These are phyloP conservation scores for Cyamopsis tetragonoloba DNA, from an alignment of 306 rosid genomes.

Conservation along the genomic window DNA sequence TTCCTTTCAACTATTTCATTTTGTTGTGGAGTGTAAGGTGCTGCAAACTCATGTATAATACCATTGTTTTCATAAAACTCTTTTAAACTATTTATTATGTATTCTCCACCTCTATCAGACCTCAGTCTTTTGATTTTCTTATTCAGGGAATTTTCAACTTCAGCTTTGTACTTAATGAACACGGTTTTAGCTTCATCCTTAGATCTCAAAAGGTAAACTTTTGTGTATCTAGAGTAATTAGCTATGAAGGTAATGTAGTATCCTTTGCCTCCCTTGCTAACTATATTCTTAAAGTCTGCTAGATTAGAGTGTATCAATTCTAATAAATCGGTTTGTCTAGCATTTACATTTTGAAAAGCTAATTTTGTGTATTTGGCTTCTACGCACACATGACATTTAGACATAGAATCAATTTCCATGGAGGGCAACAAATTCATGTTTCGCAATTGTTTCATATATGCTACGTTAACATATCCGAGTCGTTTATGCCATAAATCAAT, in stretches of 20 bases:
- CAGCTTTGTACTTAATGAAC: neutral
- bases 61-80: too few relatives aligned
- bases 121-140: too few relatives aligned
- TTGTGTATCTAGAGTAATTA: neutral
- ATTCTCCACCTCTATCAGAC: too few relatives aligned
- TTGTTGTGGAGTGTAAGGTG: too few relatives aligned
- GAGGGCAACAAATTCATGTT: neutral
- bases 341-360: neutral
- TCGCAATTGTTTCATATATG: neutral
- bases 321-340: neutral
- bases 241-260: neutral
- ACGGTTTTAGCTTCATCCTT: neutral
- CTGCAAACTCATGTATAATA: too few relatives aligned
- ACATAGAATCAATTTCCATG: neutral
- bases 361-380: neutral
- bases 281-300: neutral
- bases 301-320: neutral
- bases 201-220: neutral
- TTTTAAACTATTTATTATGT: too few relatives aligned
- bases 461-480: too few relatives aligned
- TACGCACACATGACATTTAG: neutral
- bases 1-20: too few relatives aligned
- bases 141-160: neutral
- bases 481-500: too few relatives aligned
- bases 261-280: neutral